Evolutionary conservation across 2,329 filamentous ascomycete genomes (phyloP), one percentile per base, ranked within the genome.

Genomic region (Fusarium praegraminearum): DNA sequence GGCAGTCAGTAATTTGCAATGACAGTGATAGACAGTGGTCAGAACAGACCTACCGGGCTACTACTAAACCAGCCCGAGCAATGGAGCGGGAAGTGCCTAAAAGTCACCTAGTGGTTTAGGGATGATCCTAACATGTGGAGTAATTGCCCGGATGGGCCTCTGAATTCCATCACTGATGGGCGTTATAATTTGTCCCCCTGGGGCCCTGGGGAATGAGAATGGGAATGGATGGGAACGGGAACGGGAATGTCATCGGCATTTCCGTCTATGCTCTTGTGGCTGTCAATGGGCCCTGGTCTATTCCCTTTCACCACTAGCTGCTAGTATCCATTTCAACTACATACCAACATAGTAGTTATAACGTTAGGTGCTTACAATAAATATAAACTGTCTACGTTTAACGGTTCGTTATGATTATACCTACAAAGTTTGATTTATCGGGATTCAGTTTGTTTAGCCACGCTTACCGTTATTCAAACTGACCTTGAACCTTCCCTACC

Each of bases 51-150:
- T 30, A 30, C 28, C 28, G 11, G 12, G 10, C 28, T 30, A 30
- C 28, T 30, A 30, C 28, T 30, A 30, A 10, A 11, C 35, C 35
- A 41, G 20, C 20, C 20, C 20, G 7, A 24, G 20, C 38, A 22
- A 18, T 36, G 35, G 35, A 41, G 20, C 38, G 38, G 38, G 38
- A 22, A 41, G 20, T 22, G 38, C 38, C 38, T 41, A 24, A 41
- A 7, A 22, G 20, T 22, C 3, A 22, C 20, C 15, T 41, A 18
- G 18, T 45, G 28, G 26, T 46, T 46, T 30, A 16, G 43, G 15
- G 60, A 45, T 43, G 57, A 63, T 62, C 57, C 24, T 18, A 38
- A 38, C 36, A 32, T 28, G 56, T 62, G 59, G 59, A 61, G 45
- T 24, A 43, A 24, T 24, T 43, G 16, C 7, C 33, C 33, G 22